A percentile compares a stretch with the other conserved stretches of the same genome.
phyloP scores from a whole-genome alignment of 495 filamentous ascomycete species.

The Corynascus novoguineensis region DNA sequence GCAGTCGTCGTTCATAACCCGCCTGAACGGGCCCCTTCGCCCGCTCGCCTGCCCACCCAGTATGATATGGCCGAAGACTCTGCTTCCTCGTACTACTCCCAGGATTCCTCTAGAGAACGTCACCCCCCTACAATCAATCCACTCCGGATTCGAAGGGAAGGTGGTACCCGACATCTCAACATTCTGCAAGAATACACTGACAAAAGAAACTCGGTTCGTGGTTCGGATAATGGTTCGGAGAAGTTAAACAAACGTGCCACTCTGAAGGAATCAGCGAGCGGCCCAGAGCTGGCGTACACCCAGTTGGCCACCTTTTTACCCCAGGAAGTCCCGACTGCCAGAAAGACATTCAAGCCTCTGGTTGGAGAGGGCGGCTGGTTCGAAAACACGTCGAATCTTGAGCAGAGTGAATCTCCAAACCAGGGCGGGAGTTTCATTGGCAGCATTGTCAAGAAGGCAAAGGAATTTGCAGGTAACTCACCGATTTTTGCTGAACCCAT shows the following conservation, averaged over 20 bases:
- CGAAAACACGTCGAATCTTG: slow-evolving; percentile 33
- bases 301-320: slow-evolving; percentile 18
- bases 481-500: background rate
- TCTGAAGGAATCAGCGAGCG: background rate
- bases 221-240: background rate
- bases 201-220: slow-evolving; percentile 6
- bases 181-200: slow-evolving; percentile 25
- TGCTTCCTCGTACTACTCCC: slow-evolving; percentile 27
- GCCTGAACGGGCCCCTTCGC: background rate
- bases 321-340: background rate
- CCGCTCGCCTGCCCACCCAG: slow-evolving; percentile 3
- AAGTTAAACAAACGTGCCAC: background rate
- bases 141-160: slow-evolving; percentile 22
- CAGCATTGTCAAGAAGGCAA: slow-evolving; percentile 38
- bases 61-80: slow-evolving; percentile 3
- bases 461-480: slow-evolving; percentile 35
- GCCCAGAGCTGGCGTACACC: slow-evolving; percentile 14
- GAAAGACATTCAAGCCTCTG: slow-evolving; percentile 36
- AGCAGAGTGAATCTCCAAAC: slow-evolving; percentile 16
- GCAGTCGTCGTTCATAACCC: slow-evolving; percentile 4
- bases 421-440: slow-evolving; percentile 33
- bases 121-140: slow-evolving; percentile 21
- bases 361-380: slow-evolving; percentile 47
- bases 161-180: slow-evolving; percentile 14
- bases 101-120: slow-evolving; percentile 10